Evolutionary conservation across 1,139 yeast genomes (phyloP).

Genomic region (Hansenula lynferdii): DNA sequence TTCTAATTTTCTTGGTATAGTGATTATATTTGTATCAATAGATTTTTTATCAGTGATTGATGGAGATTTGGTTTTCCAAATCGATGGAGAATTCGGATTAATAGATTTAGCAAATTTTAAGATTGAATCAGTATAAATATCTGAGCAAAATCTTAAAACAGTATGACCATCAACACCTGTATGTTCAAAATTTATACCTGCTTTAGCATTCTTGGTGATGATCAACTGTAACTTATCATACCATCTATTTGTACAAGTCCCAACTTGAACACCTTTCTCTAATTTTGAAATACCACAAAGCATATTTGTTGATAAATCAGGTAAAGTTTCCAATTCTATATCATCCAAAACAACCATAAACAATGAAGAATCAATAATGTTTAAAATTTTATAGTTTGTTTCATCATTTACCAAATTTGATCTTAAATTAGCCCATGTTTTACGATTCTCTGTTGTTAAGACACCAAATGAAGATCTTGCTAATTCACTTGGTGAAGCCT

Average conservation of each 20-base stretch:
- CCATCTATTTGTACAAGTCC: constrained; percentile 95
- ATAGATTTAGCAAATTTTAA: constrained; percentile 81
- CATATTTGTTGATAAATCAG: constrained; percentile 75
- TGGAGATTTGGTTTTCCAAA: constrained; percentile 57
- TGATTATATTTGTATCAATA: constrained; percentile 38
- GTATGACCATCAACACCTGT: constrained; percentile 97
- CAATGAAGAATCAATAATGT: constrained; percentile 73
- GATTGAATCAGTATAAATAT: constrained; percentile 87
- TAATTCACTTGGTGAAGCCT: constrained; percentile 56
- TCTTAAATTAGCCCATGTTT: constrained; percentile 79
- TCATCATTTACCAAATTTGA: constrained; percentile 39
- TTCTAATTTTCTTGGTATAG: constrained; percentile 81
- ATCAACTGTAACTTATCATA: constrained; percentile 88
- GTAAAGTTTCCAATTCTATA: constrained; percentile 58
- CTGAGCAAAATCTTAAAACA: constrained; percentile 83
- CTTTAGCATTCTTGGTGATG: constrained; percentile 84
- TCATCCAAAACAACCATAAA: constrained; percentile 83
- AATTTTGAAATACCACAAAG: constrained; percentile 79
- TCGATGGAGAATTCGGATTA: constrained; percentile 74
- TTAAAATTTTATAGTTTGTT: constrained; percentile 64
- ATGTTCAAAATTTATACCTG: constrained; percentile 91
- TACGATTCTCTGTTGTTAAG: constrained; percentile 81
- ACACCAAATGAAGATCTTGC: constrained; percentile 87
- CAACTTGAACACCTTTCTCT: constrained; percentile 83
- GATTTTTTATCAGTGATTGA: constrained; percentile 36